These are phyloP conservation scores for Beta vulgaris DNA, from an alignment of 148 eudicot species.

Conservation along the genomic window DNA sequence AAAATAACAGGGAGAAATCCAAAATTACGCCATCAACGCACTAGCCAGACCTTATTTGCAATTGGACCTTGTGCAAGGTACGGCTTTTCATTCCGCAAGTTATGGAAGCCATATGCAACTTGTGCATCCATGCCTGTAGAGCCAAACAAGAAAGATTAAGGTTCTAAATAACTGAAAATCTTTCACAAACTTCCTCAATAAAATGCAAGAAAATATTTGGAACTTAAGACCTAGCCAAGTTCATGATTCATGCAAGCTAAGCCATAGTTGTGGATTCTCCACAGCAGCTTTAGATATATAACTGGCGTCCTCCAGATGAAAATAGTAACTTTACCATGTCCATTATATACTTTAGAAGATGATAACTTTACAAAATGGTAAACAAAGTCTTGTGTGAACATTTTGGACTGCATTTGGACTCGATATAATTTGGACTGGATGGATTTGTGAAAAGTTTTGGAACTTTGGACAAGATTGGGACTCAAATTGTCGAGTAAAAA, in stretches of 20 bases:
- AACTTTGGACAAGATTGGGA: no score
- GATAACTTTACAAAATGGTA: no score
- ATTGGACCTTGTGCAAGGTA: constrained; percentile 91
- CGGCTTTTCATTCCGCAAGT: constrained; percentile 84
- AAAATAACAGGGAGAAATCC: background rate
- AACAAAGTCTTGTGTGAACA: no score
- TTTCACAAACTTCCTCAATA: background rate
- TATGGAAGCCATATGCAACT: constrained; percentile 90
- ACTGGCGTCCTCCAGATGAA: constrained; percentile 1
- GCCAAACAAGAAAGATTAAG: background rate
- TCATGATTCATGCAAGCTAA: background rate
- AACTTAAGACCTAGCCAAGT: background rate
- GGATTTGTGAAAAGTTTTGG: no score
- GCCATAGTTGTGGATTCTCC: background rate
- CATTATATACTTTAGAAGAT: no score
- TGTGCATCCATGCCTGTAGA: constrained; percentile 90
- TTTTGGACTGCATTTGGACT: no score
- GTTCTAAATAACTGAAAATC: background rate
- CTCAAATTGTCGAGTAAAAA: no score
- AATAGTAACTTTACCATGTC: no score
- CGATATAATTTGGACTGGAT: no score
- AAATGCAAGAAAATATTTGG: background rate
- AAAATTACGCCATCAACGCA: background rate
- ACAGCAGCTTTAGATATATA: background rate
- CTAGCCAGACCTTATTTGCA: constrained; percentile 64